phyloP scores from a whole-genome alignment of 441 rosid species.

The Erodium texanum region DNA sequence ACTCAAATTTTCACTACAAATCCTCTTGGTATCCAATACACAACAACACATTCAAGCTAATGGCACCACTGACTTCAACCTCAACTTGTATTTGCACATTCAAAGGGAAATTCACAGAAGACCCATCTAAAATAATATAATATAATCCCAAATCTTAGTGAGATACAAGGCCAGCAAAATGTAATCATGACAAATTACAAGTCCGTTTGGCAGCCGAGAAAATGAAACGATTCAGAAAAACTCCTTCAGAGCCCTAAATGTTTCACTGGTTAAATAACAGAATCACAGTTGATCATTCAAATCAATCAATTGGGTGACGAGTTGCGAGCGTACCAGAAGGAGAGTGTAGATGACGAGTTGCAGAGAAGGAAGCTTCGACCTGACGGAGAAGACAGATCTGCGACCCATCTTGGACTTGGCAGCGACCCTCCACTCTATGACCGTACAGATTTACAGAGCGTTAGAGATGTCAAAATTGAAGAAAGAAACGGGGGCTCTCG shows the following conservation, averaged over 20 bases:
- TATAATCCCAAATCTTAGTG: constrained; percentile 2
- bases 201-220: not conserved
- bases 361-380: constrained; percentile 6
- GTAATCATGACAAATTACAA: not conserved
- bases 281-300: not conserved
- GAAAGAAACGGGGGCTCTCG: constrained; percentile 1
- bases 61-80: constrained; percentile 5
- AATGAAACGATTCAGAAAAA: constrained; percentile 3
- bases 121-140: not conserved
- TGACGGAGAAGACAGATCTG: constrained; percentile 4
- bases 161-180: not conserved
- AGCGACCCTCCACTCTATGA: not conserved
- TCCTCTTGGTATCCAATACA: not conserved
- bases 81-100: not conserved
- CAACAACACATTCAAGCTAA: not conserved
- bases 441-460: constrained; percentile 1
- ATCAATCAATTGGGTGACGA: constrained; percentile 3
- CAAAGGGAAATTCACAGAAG: not conserved
- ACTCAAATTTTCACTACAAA: constrained; percentile 2
- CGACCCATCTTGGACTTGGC: constrained; percentile 9
- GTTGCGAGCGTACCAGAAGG: constrained; percentile 7
- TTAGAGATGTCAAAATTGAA: not conserved
- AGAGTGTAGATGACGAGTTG: constrained; percentile 2
- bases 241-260: not conserved
- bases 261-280: not conserved